phyloP scores from a whole-genome alignment of 768 basidiomycete genomes.

The Mycena vitilis region DNA sequence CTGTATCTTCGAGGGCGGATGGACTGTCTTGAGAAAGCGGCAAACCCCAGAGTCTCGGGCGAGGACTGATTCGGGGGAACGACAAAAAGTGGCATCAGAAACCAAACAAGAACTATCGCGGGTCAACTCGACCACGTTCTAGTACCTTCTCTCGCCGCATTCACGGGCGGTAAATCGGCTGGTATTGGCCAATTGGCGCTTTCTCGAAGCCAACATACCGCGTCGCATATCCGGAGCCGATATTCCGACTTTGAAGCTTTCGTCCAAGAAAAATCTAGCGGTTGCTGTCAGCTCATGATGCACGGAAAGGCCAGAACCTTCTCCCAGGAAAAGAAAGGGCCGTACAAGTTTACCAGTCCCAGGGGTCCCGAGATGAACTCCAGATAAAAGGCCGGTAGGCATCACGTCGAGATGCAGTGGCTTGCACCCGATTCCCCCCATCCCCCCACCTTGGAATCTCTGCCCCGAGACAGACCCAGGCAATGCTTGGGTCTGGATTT shows the following conservation, averaged over 20 bases:
- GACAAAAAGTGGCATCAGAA: neutral
- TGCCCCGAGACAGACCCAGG: neutral
- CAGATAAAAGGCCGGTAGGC: constrained; percentile 6
- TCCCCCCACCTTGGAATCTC: neutral
- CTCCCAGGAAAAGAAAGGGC: neutral
- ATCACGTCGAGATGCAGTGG: too few relatives aligned
- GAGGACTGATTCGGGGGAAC: neutral
- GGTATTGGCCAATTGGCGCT: neutral
- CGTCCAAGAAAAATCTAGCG: neutral
- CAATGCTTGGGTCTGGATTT: constrained; percentile 3
- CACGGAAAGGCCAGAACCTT: neutral
- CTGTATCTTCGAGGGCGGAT: neutral
- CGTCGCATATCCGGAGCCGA: neutral
- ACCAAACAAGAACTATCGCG: neutral
- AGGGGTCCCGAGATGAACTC: neutral
- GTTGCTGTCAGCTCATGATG: neutral
- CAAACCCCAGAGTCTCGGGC: too few relatives aligned
- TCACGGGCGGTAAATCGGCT: neutral
- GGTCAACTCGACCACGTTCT: neutral
- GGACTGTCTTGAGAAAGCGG: neutral
- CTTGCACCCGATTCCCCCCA: too few relatives aligned
- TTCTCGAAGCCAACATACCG: neutral
- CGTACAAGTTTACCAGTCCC: neutral
- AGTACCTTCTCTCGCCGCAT: neutral
- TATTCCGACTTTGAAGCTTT: neutral